phyloP scores from a whole-genome alignment of 2,329 filamentous ascomycete species.

The Trichoderma endophyticum region DNA sequence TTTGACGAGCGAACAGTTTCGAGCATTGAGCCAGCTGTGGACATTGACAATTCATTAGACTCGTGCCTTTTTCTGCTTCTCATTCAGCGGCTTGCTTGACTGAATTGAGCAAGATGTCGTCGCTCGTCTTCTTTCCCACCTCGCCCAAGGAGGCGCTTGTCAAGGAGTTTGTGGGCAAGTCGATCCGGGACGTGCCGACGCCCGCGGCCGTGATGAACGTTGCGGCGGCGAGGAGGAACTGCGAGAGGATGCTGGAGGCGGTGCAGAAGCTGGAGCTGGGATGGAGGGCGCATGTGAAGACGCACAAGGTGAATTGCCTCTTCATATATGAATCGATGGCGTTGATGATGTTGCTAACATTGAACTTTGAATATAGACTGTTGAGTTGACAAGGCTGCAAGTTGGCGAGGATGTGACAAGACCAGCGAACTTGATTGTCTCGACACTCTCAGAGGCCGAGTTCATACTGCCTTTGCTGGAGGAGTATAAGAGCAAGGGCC shows the following conservation, averaged over 20 bases:
- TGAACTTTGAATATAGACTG: slow-evolving; percentile 47
- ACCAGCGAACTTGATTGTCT: slow-evolving; percentile 63
- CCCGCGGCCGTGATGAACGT: slow-evolving; percentile 68
- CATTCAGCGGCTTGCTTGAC: neutral
- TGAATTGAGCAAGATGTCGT: slow-evolving; percentile 21
- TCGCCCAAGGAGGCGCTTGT: slow-evolving; percentile 26
- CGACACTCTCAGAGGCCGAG: slow-evolving; percentile 72
- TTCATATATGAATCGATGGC: no score
- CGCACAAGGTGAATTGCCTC: slow-evolving; percentile 62
- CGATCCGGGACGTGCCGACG: slow-evolving; percentile 57
- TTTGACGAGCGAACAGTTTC: neutral
- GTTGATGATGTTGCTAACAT: slow-evolving; percentile 17
- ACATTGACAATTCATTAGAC: neutral
- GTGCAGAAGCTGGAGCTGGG: slow-evolving; percentile 56
- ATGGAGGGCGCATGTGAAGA: slow-evolving; percentile 79
- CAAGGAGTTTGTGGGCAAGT: slow-evolving; percentile 50
- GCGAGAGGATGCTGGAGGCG: slow-evolving; percentile 66
- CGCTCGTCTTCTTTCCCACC: slow-evolving; percentile 24
- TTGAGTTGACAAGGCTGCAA: slow-evolving; percentile 64
- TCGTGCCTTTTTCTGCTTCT: neutral
- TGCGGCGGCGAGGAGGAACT: slow-evolving; percentile 64
- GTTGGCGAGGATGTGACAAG: slow-evolving; percentile 53
- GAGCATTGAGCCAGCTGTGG: neutral
- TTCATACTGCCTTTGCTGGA: slow-evolving; percentile 58
- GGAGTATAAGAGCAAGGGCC: slow-evolving; percentile 52